These are phyloP conservation scores for Blastobotrys malaysiensis DNA, from an alignment of 1,139 yeast species.

Conservation along the genomic window DNA sequence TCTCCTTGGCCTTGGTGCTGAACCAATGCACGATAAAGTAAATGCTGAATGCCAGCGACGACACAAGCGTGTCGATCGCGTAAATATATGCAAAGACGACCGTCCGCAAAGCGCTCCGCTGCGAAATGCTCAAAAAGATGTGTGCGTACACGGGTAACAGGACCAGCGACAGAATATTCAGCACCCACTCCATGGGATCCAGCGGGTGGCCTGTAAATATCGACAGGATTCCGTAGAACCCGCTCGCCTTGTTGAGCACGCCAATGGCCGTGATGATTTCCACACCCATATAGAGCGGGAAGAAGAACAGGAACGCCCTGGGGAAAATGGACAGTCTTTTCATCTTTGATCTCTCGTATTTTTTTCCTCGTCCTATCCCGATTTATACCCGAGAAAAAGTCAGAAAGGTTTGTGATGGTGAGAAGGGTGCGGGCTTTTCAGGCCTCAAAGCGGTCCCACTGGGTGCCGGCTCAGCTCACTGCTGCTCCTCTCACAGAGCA, in stretches of 20 bases:
- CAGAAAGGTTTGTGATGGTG: too few species aligned
- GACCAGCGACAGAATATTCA: constrained; percentile 60
- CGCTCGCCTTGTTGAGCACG: constrained; percentile 82
- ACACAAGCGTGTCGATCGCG: constrained; percentile 59
- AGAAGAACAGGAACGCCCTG: constrained; percentile 45
- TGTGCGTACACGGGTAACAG: constrained; percentile 62
- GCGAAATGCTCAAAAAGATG: constrained; percentile 41
- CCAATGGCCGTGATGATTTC: constrained; percentile 77
- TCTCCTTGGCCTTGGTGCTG: constrained; percentile 23
- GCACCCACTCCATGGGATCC: constrained; percentile 76
- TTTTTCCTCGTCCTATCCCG: too few species aligned
- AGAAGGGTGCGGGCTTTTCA: too few species aligned
- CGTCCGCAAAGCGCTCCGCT: constrained; percentile 45
- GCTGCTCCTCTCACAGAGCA: constrained; percentile 1
- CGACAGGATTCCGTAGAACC: constrained; percentile 80
- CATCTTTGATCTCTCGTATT: neutral
- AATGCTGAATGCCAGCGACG: constrained; percentile 56
- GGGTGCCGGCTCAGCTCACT: too few species aligned
- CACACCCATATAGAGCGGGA: constrained; percentile 84
- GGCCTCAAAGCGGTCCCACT: too few species aligned
- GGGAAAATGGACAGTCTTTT: constrained; percentile 23
- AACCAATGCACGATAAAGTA: constrained; percentile 79
- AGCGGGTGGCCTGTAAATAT: constrained; percentile 83
- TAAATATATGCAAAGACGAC: constrained; percentile 63
- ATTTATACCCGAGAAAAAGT: too few species aligned